phyloP scores from a whole-genome alignment of 352 stramenopile genomes.

The Lagenidium giganteum region DNA sequence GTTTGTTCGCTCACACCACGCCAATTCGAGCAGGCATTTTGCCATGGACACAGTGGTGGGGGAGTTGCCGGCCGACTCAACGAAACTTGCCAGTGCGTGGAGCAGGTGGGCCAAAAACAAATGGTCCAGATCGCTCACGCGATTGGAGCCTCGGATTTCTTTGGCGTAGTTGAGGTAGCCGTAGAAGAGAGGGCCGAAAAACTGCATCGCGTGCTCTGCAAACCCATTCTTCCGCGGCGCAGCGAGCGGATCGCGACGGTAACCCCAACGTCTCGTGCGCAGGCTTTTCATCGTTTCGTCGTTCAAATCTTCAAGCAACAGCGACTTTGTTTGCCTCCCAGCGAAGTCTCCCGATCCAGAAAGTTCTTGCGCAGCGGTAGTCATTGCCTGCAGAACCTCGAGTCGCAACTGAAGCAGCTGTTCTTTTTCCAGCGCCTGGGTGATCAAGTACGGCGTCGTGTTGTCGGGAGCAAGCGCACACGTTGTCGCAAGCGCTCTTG shows the following conservation, averaged over 20 bases:
- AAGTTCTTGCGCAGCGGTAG: conserved; percentile 49
- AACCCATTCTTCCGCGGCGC: conserved; percentile 60
- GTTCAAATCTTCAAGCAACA: conserved; percentile 44
- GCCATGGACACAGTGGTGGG: conserved; percentile 59
- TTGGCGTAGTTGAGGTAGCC: conserved; percentile 60
- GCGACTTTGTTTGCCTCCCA: conserved; percentile 19
- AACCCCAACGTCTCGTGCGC: conserved; percentile 67
- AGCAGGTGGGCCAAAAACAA: conserved; percentile 69
- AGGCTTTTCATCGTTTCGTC: conserved; percentile 39
- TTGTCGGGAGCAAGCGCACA: conserved; percentile 38
- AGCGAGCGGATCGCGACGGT: conserved; percentile 44
- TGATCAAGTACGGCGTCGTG: conserved; percentile 49
- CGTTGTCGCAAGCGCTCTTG: conserved; percentile 37
- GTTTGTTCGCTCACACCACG: conserved; percentile 47
- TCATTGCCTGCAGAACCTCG: conserved; percentile 57
- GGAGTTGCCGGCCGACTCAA: conserved; percentile 60
- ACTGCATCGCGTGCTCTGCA: conserved; percentile 43
- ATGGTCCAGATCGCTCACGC: conserved; percentile 50
- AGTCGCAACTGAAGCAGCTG: conserved; percentile 71
- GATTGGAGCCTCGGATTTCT: conserved; percentile 15
- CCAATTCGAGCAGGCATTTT: conserved; percentile 66
- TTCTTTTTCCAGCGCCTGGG: conserved; percentile 63
- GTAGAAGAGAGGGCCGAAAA: conserved; percentile 76
- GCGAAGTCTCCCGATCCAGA: conserved; percentile 44
- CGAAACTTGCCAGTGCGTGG: conserved; percentile 56